phyloP scores from a whole-genome alignment of 805 yeast genomes.

The Saturnispora ahearnii region DNA sequence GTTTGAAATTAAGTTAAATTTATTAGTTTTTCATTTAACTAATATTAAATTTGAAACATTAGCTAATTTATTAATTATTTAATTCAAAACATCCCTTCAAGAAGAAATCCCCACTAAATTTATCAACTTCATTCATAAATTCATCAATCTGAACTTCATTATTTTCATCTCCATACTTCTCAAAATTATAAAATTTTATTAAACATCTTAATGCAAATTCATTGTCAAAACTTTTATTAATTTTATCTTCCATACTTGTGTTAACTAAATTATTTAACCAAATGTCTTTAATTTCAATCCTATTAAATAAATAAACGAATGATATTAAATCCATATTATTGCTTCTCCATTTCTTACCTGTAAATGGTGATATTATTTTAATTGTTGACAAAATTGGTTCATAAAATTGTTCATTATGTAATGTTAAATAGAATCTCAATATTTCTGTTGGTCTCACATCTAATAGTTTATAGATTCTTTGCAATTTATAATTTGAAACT shows the following conservation, averaged over 20 bases:
- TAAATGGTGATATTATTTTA: conserved; percentile 77
- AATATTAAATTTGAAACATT: conserved; percentile 32
- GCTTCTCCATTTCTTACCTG: conserved; percentile 90
- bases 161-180: conserved; percentile 46
- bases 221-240: conserved; percentile 71
- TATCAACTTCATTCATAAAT: conserved; percentile 16
- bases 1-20: conserved; percentile 33
- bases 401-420: conserved; percentile 56
- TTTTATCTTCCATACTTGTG: conserved; percentile 63
- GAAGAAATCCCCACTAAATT: conserved; percentile 31
- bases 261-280: conserved; percentile 85
- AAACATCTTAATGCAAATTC: conserved; percentile 78
- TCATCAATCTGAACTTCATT: conserved; percentile 40
- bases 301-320: conserved; percentile 69
- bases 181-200: conserved; percentile 63
- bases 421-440: conserved; percentile 45
- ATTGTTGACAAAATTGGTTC: conserved; percentile 64
- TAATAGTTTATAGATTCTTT: conserved; percentile 56
- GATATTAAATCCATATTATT: conserved; percentile 91
- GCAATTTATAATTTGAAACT: conserved; percentile 54
- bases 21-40: conserved; percentile 3
- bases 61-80: conserved; percentile 25
- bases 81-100: conserved; percentile 12
- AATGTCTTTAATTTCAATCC: conserved; percentile 64
- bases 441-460: conserved; percentile 57